Evolutionary conservation across 352 stramenopile species (phyloP).

Genomic region (Globisporangium acanthophoron): DNA sequence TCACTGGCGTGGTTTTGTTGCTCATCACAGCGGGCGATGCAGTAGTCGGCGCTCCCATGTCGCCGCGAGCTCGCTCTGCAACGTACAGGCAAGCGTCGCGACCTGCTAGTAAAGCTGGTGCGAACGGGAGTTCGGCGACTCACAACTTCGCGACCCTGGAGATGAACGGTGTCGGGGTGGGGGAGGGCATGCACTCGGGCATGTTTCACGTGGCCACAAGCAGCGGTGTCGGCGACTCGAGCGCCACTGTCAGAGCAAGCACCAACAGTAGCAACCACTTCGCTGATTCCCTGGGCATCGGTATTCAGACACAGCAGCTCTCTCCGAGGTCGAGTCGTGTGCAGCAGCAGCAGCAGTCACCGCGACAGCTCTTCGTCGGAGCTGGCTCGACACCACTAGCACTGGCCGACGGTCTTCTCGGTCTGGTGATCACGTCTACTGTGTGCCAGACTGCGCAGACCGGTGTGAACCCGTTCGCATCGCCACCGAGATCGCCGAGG

Average conservation of each 20-base stretch:
- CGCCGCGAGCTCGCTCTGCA: slow-evolving; percentile 10
- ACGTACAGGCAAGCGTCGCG: slow-evolving; percentile 7
- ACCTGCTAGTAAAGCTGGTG: neutral
- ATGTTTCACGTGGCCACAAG: neutral
- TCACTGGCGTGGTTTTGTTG: neutral
- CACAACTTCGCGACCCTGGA: neutral
- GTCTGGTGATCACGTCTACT: slow-evolving; percentile 6
- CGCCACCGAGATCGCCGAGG: neutral
- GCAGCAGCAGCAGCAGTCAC: slow-evolving; percentile 1
- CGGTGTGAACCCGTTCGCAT: neutral
- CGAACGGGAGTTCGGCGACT: neutral
- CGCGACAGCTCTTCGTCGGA: neutral
- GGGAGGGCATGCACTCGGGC: neutral
- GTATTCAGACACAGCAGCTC: neutral
- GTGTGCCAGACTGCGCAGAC: neutral
- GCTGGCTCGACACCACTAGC: neutral
- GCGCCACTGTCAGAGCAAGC: neutral
- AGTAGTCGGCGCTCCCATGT: slow-evolving; percentile 2
- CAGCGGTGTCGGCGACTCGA: neutral
- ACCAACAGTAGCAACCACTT: slow-evolving; percentile 2
- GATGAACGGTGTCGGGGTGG: slow-evolving; percentile 2
- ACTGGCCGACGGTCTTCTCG: neutral
- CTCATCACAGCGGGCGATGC: neutral
- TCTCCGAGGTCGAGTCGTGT: slow-evolving; percentile 3
- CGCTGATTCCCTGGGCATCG: neutral